Conservation (phyloP, 257 asterid species). For the Solanum etuberosum region DNA sequence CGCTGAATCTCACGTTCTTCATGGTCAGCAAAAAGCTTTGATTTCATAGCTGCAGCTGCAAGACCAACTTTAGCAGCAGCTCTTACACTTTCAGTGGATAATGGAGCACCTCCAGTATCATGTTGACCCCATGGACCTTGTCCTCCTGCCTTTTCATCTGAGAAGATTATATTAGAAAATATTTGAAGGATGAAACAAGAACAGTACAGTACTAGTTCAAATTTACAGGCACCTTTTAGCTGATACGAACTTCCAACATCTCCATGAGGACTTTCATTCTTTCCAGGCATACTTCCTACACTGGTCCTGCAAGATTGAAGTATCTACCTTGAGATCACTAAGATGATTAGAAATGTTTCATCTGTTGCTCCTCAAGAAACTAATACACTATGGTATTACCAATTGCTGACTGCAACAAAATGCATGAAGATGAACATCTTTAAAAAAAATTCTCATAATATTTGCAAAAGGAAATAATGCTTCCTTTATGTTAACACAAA, state of each 20-base stretch:
- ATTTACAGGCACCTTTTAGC: constrained; percentile 27
- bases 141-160: constrained; percentile 16
- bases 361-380: not conserved
- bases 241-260: constrained; percentile 23
- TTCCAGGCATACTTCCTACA: constrained; percentile 13
- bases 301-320: constrained; percentile 5
- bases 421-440: not conserved
- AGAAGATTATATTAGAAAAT: constrained; percentile 5
- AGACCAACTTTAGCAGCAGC: constrained; percentile 93
- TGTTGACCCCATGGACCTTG: constrained; percentile 41
- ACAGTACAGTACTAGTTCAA: not conserved
- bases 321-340: not conserved
- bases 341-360: not conserved
- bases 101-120: constrained; percentile 38
- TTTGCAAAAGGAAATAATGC: not conserved
- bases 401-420: not conserved
- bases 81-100: constrained; percentile 56
- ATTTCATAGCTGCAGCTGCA: constrained; percentile 84
- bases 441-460: not conserved
- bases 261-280: constrained; percentile 38
- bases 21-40: constrained; percentile 96
- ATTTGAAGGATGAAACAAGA: not conserved
- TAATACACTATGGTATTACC: not conserved
- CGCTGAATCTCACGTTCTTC: constrained; percentile 99
- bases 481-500: not conserved